Base-by-base conservation (phyloP, 306 rosid genomes). In the Lotus japonicus region DNA sequence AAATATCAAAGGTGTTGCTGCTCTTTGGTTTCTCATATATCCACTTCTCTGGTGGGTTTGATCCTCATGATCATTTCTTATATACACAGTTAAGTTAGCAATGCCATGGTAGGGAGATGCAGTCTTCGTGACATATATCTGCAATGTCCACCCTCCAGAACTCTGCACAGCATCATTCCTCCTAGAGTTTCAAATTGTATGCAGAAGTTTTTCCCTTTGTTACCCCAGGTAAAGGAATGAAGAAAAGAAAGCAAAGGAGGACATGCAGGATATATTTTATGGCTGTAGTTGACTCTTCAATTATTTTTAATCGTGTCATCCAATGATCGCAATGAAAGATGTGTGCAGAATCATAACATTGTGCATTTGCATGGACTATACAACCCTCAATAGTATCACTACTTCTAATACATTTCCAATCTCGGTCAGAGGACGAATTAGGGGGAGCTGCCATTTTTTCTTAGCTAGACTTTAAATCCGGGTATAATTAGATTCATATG, bases 1-100 rank as follows among this genome's bases (percentile, higher is more conserved):
- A 92, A 83, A 88, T 92, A 59, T 77, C 87, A 77, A 86, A 79
- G 82, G 95, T 79, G 51, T 68, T 92, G 46, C 68, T 85, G 76
- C 38, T n/a, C n/a, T 48, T 28, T 58, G 56, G 76, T 39, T 63
- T 61, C 66, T 8, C 66, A 11, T 55, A 33, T 39, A 61, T 68
- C 45, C 31, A 62, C 65, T 66, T 62, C 55, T 63, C 38, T 6
- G 11, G 16, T 44, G 77, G 75, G 48, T 66, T 66, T 60, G 60
- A 49, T 45, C 66, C 58, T 58, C 57, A 11, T 14, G 57, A 80
- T 64, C 18, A 42, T 76, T 75, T 55, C 55, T 61, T 60, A 39
- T 16, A n/a, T 36, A 42, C 43, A 11, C 55, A 28, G 60, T 61
- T 23, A 43, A 50, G 66, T 73, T 64, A 65, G 71, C 56, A 57